A percentile compares a stretch with the other conserved stretches of the same genome.
Conservation (phyloP, 768 basidiomycete genomes). For the Leucocoprinus birnbaumii region DNA sequence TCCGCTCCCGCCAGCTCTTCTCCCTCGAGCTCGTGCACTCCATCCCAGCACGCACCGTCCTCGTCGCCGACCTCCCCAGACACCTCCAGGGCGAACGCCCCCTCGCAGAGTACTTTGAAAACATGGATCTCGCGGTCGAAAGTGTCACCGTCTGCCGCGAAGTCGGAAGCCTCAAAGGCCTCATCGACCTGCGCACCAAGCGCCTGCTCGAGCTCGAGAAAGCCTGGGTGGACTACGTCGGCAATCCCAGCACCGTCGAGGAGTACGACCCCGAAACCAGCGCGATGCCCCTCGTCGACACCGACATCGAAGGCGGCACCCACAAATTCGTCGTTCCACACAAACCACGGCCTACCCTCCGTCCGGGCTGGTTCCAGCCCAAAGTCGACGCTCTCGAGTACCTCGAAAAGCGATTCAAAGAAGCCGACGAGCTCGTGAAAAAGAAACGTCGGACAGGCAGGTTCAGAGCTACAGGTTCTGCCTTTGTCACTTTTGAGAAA, state of each 20-base stretch:
- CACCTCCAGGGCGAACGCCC: conserved; percentile 83
- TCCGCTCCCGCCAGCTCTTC: conserved; percentile 90
- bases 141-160: conserved; percentile 89
- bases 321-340: conserved; percentile 68
- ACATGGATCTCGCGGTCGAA: conserved; percentile 84
- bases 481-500: conserved; percentile 96
- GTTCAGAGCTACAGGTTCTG: conserved; percentile 79
- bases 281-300: conserved; percentile 44
- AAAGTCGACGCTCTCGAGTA: conserved; percentile 90
- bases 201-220: conserved; percentile 77
- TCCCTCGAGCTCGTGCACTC: conserved; percentile 94
- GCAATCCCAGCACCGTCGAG: conserved; percentile 87
- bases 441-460: conserved; percentile 66
- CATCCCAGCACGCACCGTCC: conserved; percentile 89
- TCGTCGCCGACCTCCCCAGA: conserved; percentile 81
- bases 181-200: conserved; percentile 79
- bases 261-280: conserved; percentile 76
- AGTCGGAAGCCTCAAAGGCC: conserved; percentile 63
- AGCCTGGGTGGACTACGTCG: conserved; percentile 90
- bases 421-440: conserved; percentile 82
- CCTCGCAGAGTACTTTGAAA: conserved; percentile 92
- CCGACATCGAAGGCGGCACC: conserved; percentile 51
- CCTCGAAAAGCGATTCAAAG: conserved; percentile 75
- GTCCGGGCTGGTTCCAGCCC: conserved; percentile 69
- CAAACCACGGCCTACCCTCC: conserved; percentile 70